These are phyloP conservation scores for Saccharum officinarum DNA, from an alignment of 176 grass and related monocot genomes.

Conservation along the genomic window DNA sequence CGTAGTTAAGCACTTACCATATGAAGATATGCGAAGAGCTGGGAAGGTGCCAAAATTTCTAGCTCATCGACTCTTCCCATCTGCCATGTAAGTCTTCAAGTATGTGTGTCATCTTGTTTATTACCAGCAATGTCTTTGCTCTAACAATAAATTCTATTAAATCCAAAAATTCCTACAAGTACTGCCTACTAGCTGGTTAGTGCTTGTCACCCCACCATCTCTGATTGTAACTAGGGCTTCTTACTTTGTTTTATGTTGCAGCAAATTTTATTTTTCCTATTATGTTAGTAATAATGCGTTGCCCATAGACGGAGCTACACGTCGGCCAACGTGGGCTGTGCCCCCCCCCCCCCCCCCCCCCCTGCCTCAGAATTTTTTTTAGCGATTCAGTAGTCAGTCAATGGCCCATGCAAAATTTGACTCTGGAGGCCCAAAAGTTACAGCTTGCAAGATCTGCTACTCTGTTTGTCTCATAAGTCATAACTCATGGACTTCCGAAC, in stretches of 20 bases:
- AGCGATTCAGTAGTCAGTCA: too few relatives aligned
- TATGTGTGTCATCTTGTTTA: slow-evolving; percentile 1
- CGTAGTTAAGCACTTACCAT: slow-evolving; percentile 78
- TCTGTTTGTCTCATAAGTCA: too few relatives aligned
- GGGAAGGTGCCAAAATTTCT: slow-evolving; percentile 95
- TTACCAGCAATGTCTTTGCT: slow-evolving; percentile 3
- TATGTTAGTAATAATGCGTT: neutral
- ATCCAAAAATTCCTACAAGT: neutral
- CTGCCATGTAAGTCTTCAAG: slow-evolving; percentile 56
- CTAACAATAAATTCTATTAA: neutral
- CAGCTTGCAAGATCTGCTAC: too few relatives aligned
- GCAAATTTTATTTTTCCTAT: neutral
- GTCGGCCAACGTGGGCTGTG: too few relatives aligned
- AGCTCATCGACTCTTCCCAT: slow-evolving; percentile 80
- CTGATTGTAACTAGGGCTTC: neutral
- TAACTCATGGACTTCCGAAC: too few relatives aligned
- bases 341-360: too few relatives aligned
- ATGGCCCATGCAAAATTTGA: too few relatives aligned
- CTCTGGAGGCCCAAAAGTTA: too few relatives aligned
- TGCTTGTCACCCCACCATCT: neutral
- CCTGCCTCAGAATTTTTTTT: too few relatives aligned
- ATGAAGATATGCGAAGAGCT: slow-evolving; percentile 73
- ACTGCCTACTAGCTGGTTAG: slow-evolving; percentile 11
- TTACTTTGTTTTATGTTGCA: neutral
- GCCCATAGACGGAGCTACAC: too few relatives aligned